A percentile compares a stretch with the other conserved stretches of the same genome.
Conservation (phyloP, 148 eudicot genomes). For the Pouteria glomerata region DNA sequence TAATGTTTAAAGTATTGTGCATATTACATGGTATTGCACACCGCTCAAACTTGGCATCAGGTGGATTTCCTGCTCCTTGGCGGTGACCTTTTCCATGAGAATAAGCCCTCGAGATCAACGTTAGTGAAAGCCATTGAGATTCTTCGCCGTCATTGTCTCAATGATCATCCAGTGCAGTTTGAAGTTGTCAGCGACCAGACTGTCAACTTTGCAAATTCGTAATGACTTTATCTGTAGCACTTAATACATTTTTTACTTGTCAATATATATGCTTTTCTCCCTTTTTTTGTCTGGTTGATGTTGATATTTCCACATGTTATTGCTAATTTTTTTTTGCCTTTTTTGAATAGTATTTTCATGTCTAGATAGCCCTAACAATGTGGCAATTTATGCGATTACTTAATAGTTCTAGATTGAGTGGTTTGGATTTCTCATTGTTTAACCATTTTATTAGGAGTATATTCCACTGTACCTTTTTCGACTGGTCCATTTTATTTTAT, state of each 20-base stretch:
- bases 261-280: background rate
- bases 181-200: conserved; percentile 99
- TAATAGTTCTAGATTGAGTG: background rate
- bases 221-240: conserved; percentile 13
- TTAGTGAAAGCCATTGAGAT: conserved; percentile 88
- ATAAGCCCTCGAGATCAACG: conserved; percentile 93
- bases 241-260: background rate
- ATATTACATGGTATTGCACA: background rate
- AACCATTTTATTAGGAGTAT: background rate
- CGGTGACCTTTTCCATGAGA: conserved; percentile 98
- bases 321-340: background rate
- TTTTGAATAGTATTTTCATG: background rate
- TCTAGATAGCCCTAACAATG: background rate
- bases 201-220: conserved; percentile 86
- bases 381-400: background rate
- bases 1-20: background rate
- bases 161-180: conserved; percentile 89
- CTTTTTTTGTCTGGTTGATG: background rate
- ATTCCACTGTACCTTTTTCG: conserved; percentile 1
- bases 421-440: background rate
- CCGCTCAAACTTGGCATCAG: conserved; percentile 30
- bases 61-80: conserved; percentile 97
- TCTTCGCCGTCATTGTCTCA: conserved; percentile 89
- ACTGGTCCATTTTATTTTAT: no score
- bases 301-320: background rate